Evolutionary conservation across 2,329 filamentous ascomycete genomes (phyloP).

Genomic region (Pseudogymnoascus destructans): DNA sequence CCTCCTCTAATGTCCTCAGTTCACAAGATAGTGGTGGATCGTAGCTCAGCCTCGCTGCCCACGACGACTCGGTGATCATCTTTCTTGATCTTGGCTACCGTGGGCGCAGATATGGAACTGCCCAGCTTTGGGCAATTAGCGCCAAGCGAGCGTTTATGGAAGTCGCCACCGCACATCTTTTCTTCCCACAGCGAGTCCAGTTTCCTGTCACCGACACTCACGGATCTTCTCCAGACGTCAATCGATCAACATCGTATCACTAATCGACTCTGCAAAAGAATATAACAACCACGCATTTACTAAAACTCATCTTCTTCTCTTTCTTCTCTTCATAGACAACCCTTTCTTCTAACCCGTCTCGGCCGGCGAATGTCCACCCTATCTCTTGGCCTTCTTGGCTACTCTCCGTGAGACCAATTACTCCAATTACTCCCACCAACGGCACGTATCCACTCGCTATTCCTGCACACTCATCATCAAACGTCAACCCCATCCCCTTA

Average conservation of each 20-base stretch:
- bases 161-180: neutral
- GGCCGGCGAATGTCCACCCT: neutral
- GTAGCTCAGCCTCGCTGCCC: neutral
- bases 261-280: neutral
- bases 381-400: constrained; percentile 4
- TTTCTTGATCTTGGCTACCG: neutral
- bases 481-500: neutral
- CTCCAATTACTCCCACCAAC: neutral
- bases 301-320: neutral
- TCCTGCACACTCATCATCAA: constrained; percentile 5
- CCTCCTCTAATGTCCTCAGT: too few relatives aligned
- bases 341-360: neutral
- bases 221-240: neutral
- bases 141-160: constrained; percentile 7
- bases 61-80: neutral
- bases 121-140: constrained; percentile 1
- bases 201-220: neutral
- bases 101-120: neutral
- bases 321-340: neutral
- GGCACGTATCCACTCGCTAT: neutral
- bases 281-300: neutral
- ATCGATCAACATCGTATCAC: neutral
- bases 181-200: neutral
- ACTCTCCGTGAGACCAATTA: neutral
- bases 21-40: too few relatives aligned